Conservation (phyloP, 257 asterid species). For the Apocynum venetum region DNA sequence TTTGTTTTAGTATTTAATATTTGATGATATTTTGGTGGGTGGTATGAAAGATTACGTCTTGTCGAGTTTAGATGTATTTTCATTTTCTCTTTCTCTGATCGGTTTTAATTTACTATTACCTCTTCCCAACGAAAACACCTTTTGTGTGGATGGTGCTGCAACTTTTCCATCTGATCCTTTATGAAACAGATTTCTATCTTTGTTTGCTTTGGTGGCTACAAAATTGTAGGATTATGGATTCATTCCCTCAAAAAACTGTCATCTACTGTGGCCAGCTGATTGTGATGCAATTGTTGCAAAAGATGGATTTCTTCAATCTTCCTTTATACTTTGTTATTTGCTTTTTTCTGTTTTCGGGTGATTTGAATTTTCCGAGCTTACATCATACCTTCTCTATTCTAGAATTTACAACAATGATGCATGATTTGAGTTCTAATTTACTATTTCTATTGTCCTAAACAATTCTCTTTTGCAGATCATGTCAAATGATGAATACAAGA, state of each 20-base stretch:
- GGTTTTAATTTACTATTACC: too few species aligned
- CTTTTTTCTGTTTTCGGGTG: not conserved
- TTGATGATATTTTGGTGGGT: not conserved
- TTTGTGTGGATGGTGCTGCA: too few species aligned
- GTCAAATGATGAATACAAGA: conserved; percentile 40
- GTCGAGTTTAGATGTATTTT: not conserved
- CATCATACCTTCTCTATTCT: too few species aligned
- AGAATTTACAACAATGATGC: not conserved
- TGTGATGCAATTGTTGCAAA: not conserved
- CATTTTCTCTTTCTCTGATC: too few species aligned
- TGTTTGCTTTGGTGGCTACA: too few species aligned
- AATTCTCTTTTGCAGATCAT: conserved; percentile 33
- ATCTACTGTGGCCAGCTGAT: not conserved
- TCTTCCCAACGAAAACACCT: too few species aligned
- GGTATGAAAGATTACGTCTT: not conserved
- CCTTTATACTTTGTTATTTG: not conserved
- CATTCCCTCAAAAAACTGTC: not conserved
- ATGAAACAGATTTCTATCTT: too few species aligned
- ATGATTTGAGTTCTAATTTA: not conserved
- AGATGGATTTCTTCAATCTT: not conserved
- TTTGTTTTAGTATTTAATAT: not conserved
- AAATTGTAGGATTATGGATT: not conserved
- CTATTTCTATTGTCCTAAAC: too few species aligned
- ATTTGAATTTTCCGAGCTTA: not conserved
- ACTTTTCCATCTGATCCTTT: too few species aligned